Evolutionary conservation across 768 basidiomycete species (phyloP), one percentile per base, ranked within the genome.

Genomic region (Gelatoporia subvermispora): DNA sequence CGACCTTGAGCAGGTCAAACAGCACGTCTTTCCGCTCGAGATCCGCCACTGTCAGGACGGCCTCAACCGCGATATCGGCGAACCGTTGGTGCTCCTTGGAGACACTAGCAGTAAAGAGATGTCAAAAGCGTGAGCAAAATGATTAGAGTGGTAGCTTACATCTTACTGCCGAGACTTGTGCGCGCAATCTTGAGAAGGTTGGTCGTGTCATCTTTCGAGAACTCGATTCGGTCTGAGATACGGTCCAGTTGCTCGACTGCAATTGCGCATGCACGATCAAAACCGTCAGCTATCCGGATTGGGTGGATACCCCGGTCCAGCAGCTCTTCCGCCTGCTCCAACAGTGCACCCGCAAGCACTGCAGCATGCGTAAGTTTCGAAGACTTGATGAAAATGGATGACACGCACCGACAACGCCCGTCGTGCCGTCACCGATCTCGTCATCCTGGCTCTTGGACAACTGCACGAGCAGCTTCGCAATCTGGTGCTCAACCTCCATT

Each of bases 221-320:
- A 98, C 43, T 87, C 80, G 56, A 99, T 85, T 40, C 73, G 78
- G 74, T 99, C 96, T 13, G 91, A 90, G 48, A 96, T 94, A 37
- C 79, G 72, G 69, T 98, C 88, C 43, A 99, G 79, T 54, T 98
- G 85, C 60, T 85, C 81, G 39, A 98, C 82, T 11, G 96, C 96
- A 4, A 95, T 86, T 28, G 76, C 61, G 63, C 96, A 98, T 31
- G 96, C 96, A 47, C 81, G 85, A 69, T 99, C 96, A 66, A 95
- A 99, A 28, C 96, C 96, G 68, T 99, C 96, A 59, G 96, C 96
- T 60, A 99, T 98, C 47, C 95, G 86, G 67, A 98, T 97, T 40
- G 96, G 96, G 66, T 99, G 96, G 57, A 99, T 90, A 28, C 96
- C 96, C n/a, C 93, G 79, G 71, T 99, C 96, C n/a, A 99, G 79